phyloP scores from a whole-genome alignment of 208 protist species.

The Leishmania tarentolae region DNA sequence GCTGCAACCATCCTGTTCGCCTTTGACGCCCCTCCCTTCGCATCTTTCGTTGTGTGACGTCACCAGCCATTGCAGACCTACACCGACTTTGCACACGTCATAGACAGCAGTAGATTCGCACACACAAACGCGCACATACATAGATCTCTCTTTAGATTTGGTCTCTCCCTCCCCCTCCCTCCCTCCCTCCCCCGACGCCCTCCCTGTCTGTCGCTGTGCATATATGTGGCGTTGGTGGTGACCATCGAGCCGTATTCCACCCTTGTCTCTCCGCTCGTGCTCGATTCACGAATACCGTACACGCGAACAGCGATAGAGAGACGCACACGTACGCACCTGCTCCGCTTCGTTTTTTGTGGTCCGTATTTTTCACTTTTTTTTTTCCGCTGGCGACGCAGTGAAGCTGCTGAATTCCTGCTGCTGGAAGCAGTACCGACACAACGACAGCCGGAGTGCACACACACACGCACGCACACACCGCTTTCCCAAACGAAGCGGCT shows the following conservation, averaged over 20 bases:
- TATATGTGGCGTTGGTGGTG: background rate
- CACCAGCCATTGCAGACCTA: background rate
- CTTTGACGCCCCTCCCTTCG: background rate
- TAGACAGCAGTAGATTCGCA: background rate
- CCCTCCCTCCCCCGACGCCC: too few relatives aligned
- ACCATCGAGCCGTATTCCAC: background rate
- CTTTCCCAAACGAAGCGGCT: background rate
- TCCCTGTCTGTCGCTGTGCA: background rate
- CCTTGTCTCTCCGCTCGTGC: too few relatives aligned
- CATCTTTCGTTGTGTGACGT: background rate
- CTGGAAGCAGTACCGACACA: background rate
- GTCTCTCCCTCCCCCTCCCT: background rate
- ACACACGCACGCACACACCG: background rate
- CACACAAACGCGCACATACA: background rate
- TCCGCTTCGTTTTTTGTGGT: constrained; percentile 9
- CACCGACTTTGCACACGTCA: background rate
- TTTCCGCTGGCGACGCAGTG: background rate
- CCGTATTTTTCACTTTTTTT: constrained; percentile 1
- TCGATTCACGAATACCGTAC: background rate
- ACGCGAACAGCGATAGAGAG: background rate
- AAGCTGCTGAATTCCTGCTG: background rate
- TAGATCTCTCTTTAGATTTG: background rate
- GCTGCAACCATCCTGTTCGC: background rate
- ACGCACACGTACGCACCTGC: background rate
- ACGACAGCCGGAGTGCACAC: background rate